Base-by-base conservation (phyloP, 495 filamentous ascomycete genomes). In the Sabuloglossum arenarium region DNA sequence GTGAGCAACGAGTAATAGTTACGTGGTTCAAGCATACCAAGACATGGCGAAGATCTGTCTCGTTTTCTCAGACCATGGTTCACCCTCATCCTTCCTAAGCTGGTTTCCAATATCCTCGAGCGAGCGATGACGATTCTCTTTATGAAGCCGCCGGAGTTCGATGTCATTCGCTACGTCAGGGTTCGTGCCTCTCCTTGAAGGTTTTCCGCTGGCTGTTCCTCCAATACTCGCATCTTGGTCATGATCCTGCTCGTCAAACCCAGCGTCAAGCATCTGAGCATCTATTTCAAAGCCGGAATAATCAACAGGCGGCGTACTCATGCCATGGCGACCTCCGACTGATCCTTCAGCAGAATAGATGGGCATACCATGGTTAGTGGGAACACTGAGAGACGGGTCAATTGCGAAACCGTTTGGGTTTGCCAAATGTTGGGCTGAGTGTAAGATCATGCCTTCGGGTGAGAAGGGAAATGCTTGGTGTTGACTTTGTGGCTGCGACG, bases 11-110 rank as follows among this genome's bases (percentile, higher is more conserved):
- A 37, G 21, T 25, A 3, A 24, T 2, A 39, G 12, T 21, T 12
- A 10, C 1, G 37, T 6, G n/a, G 19, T 25, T 53, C 19, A 27
- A 16, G 9, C 58, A n/a, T 79, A 96, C 91, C 91, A 98, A 57
- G 94, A 79, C 86, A 98, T 94, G 14, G 91, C 91, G 66, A 96
- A 96, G 25, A 98, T 81, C 71, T 98, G 91, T 58, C 94, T 89
- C 43, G 88, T 85, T 65, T 93, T 84, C 66, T 98, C 91, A 6
- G 90, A 85, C 65, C 88, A 87, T 14, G 86, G 84, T 34, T 81
- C 82, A 64, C 82, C 74, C 59, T 86, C 79, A 55, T 82, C 80
- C 58, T 77, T 70, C n/a, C 84, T 78, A 46, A 86, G 73, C 65
- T 89, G 87, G 30, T 73, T 73, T 4, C 90, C 91, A 59, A 98